A percentile compares a stretch with the other conserved stretches of the same genome.
Conservation (phyloP, 2,329 filamentous ascomycete genomes). For the Epicoccum nigrum region DNA sequence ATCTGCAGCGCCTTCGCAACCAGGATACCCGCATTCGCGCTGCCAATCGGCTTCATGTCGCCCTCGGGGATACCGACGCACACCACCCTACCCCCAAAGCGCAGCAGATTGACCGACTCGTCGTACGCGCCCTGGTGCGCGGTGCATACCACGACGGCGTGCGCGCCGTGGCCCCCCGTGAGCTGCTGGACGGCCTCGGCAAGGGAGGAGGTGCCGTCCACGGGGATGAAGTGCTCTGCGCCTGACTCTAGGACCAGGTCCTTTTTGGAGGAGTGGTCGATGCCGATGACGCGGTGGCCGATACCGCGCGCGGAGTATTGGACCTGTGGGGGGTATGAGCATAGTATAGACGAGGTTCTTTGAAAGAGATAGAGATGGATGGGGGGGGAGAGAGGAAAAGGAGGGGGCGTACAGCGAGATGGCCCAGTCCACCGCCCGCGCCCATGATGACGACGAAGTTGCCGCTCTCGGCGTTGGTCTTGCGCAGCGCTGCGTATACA, state of each 20-base stretch:
- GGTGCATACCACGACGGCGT: slow-evolving; percentile 64
- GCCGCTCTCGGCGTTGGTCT: slow-evolving; percentile 63
- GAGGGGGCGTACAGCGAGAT: slow-evolving; percentile 57
- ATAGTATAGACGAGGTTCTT: too few species aligned
- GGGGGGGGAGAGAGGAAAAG: neutral
- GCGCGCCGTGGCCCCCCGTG: slow-evolving; percentile 64
- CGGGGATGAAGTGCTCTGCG: slow-evolving; percentile 69
- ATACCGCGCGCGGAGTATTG: slow-evolving; percentile 67
- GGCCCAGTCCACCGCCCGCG: slow-evolving; percentile 69
- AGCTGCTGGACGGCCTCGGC: slow-evolving; percentile 62
- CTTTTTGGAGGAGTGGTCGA: slow-evolving; percentile 69
- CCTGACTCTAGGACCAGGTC: slow-evolving; percentile 67
- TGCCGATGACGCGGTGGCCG: slow-evolving; percentile 68
- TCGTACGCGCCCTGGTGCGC: slow-evolving; percentile 57
- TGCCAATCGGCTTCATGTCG: slow-evolving; percentile 53
- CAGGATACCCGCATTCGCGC: slow-evolving; percentile 49
- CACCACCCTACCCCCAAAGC: slow-evolving; percentile 54
- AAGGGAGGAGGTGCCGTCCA: slow-evolving; percentile 60
- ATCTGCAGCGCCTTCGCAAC: slow-evolving; percentile 52
- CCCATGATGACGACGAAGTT: slow-evolving; percentile 64
- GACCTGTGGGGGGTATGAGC: slow-evolving; percentile 1
- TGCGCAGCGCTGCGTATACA: slow-evolving; percentile 69
- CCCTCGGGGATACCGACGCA: slow-evolving; percentile 57
- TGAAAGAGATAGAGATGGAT: too few species aligned
- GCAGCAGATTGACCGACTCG: slow-evolving; percentile 48